Conservation (phyloP, 805 yeast species). For the Starmerella etchellsii region DNA sequence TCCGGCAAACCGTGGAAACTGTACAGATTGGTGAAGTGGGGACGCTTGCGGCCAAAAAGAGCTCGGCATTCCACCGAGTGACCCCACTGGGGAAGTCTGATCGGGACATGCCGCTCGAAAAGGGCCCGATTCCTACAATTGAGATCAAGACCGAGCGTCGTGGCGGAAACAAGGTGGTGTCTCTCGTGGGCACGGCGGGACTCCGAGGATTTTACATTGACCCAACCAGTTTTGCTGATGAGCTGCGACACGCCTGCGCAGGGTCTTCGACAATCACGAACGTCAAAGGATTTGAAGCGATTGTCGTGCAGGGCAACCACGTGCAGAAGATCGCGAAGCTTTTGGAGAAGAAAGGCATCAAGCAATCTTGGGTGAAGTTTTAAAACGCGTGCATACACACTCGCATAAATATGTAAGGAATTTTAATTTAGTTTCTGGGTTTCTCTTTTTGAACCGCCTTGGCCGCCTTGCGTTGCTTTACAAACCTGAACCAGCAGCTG, state of each 20-base stretch:
- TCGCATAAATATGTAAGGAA: not conserved
- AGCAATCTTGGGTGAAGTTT: slow-evolving; percentile 49
- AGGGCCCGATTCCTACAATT: slow-evolving; percentile 59
- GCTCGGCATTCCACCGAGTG: slow-evolving; percentile 35
- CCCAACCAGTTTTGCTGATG: slow-evolving; percentile 51
- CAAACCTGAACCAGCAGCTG: slow-evolving; percentile 22
- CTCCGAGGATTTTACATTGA: slow-evolving; percentile 57
- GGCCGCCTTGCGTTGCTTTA: slow-evolving; percentile 2
- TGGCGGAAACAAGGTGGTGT: slow-evolving; percentile 69
- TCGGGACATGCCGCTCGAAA: slow-evolving; percentile 31
- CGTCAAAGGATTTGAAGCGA: slow-evolving; percentile 51
- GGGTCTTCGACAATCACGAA: slow-evolving; percentile 57
- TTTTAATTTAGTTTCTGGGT: not conserved
- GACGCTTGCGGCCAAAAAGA: slow-evolving; percentile 34
- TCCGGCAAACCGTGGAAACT: slow-evolving; percentile 24
- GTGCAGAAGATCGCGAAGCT: slow-evolving; percentile 39
- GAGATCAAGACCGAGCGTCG: slow-evolving; percentile 58
- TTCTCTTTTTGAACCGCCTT: not conserved
- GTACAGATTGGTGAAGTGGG: slow-evolving; percentile 29
- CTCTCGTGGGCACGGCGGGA: slow-evolving; percentile 44
- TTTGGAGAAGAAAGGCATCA: slow-evolving; percentile 34
- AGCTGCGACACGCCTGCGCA: slow-evolving; percentile 66
- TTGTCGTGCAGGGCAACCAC: slow-evolving; percentile 87
- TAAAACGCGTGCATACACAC: slow-evolving; percentile 16
- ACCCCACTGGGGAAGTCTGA: slow-evolving; percentile 36